Evolutionary conservation across 768 basidiomycete species (phyloP), one percentile per base, ranked within the genome.

Genomic region (Pleurotus tuber-regium): DNA sequence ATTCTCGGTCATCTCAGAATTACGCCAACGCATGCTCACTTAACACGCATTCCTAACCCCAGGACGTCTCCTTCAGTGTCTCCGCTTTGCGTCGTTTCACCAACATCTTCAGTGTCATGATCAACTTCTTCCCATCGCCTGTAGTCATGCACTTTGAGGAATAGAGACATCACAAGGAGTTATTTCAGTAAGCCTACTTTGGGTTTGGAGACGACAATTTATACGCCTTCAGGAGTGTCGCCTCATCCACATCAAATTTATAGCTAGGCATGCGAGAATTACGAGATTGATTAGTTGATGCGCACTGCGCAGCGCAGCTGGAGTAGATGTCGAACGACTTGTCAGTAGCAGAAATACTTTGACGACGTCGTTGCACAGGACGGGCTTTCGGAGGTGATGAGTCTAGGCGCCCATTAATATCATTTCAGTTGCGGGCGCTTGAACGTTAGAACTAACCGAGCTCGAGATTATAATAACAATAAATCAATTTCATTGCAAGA

Each of bases 111-210:
- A 16, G 84, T 68, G 53, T 95, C 92, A 69, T 93, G 84, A 62
- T 94, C 88, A 2, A 92, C 77, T 46, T 92, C 88, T 66, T 96
- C 92, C 94, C 94, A 97, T 69, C 84, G 77, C 58, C 92, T 92
- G 57, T 53, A 52, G 14, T 31, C 19, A 31, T 44, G 36, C 54
- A 16, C 3, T 29, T 48, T 40, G 39, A 23, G 43, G 39, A 31
- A 11, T 18, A 54, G 38, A 28, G 36, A 9, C 30, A 33, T 43
- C 24, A 16, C 16, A 5, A 41, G 26, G 16, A 26, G 33, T 9
- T 12, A 54, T 14, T 35, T 31, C 11, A 30, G 25, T 4, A 38
- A 23, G 55, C 73, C 60, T 77, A 92, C 89, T 75, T 83, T 29
- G 95, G 94, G 31, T 79, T 72, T 35, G 92, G 71, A 18, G 83